These are phyloP conservation scores for Middelhovenomyces tepae DNA, from an alignment of 805 yeast species.

Conservation along the genomic window DNA sequence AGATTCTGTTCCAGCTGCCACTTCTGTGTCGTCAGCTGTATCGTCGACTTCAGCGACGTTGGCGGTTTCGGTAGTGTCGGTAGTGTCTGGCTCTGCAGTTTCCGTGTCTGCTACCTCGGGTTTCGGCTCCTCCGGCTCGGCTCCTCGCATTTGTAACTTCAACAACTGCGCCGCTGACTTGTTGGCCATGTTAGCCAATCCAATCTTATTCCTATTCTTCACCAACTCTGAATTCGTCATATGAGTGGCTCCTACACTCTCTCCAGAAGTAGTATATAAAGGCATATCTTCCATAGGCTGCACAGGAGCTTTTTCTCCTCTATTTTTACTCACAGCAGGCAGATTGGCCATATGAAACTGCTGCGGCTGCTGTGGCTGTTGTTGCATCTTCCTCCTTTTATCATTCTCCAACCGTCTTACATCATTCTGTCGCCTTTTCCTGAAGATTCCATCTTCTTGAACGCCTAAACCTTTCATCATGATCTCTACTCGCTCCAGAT, in stretches of 20 bases:
- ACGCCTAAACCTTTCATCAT: slow-evolving; percentile 55
- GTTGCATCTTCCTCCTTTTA: slow-evolving; percentile 46
- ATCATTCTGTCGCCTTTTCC: slow-evolving; percentile 60
- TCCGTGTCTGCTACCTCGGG: slow-evolving; percentile 5
- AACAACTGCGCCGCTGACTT: slow-evolving; percentile 58
- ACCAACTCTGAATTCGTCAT: slow-evolving; percentile 66
- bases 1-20: slow-evolving; percentile 12
- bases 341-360: slow-evolving; percentile 9
- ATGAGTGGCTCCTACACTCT: slow-evolving; percentile 57
- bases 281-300: slow-evolving; percentile 66
- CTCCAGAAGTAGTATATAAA: slow-evolving; percentile 66
- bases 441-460: slow-evolving; percentile 73
- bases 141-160: slow-evolving; percentile 29
- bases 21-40: slow-evolving; percentile 12
- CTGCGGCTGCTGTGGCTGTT: slow-evolving; percentile 28
- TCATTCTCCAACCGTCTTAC: slow-evolving; percentile 55
- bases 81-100: slow-evolving; percentile 10
- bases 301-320: slow-evolving; percentile 68
- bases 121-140: slow-evolving; percentile 7
- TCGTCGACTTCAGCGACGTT: slow-evolving; percentile 11
- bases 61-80: slow-evolving; percentile 9
- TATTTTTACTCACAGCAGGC: slow-evolving; percentile 37
- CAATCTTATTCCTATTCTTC: slow-evolving; percentile 49
- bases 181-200: slow-evolving; percentile 65
- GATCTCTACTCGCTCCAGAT: slow-evolving; percentile 66